Conservation (phyloP, 2,329 filamentous ascomycete genomes). For the Ciborinia camelliae region DNA sequence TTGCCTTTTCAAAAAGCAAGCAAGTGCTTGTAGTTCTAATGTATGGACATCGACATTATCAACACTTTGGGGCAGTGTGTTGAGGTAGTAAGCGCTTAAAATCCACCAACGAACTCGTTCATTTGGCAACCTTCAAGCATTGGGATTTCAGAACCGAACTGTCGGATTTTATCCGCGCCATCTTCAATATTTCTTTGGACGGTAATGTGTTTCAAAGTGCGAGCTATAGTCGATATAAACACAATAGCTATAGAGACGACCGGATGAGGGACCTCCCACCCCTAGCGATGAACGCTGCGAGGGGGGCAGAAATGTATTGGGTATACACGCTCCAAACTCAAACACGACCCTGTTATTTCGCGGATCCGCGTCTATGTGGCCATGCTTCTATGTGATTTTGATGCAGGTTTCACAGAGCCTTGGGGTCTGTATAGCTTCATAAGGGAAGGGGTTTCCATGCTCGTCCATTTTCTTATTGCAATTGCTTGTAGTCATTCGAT, state of each 20-base stretch:
- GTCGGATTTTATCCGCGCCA: neutral
- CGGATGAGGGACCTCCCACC: neutral
- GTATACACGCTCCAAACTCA: neutral
- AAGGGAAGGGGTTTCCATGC: neutral
- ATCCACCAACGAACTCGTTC: neutral
- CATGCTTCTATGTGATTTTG: neutral
- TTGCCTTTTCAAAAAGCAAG: neutral
- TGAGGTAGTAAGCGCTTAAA: neutral
- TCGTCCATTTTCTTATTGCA: neutral
- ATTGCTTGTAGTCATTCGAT: neutral
- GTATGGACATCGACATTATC: neutral
- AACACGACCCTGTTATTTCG: neutral
- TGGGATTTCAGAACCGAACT: neutral
- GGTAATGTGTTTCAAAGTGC: neutral
- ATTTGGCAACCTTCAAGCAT: neutral
- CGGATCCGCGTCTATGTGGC: neutral
- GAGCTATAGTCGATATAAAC: neutral
- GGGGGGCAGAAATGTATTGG: neutral
- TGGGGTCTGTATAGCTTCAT: neutral
- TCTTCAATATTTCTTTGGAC: neutral
- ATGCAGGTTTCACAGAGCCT: neutral
- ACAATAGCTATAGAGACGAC: neutral
- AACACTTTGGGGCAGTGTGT: neutral
- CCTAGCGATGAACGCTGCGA: constrained; percentile 4
- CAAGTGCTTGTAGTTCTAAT: neutral